Percentiles rank a stretch among this genome's conserved stretches.
Conservation (phyloP, 352 stramenopile genomes). For the Phytopythium delawarense region DNA sequence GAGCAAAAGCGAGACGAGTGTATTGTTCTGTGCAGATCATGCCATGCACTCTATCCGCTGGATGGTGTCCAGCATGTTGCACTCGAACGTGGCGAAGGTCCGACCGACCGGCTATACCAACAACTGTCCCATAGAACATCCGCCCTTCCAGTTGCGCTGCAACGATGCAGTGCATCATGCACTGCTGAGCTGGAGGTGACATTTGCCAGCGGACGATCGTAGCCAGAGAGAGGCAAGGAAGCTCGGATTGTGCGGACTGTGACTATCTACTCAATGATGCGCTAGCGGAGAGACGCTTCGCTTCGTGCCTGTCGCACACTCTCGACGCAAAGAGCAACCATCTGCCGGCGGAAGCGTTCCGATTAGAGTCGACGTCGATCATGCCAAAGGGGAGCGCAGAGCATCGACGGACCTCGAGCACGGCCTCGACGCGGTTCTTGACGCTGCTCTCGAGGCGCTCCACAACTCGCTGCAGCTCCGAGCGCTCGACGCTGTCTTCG, state of each 20-base stretch:
- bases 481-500: constrained; percentile 28
- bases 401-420: constrained; percentile 35
- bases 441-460: constrained; percentile 38
- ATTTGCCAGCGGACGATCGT: too few relatives aligned
- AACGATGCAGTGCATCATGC: too few relatives aligned
- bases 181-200: too few relatives aligned
- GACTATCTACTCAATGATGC: not conserved
- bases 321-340: constrained; percentile 34
- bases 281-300: not conserved
- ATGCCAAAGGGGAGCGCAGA: not conserved
- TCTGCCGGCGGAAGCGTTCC: constrained; percentile 10
- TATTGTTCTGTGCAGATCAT: not conserved
- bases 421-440: constrained; percentile 42
- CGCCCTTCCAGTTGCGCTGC: too few relatives aligned
- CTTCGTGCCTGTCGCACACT: constrained; percentile 11
- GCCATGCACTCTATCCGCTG: not conserved
- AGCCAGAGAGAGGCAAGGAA: too few relatives aligned
- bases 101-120: not conserved
- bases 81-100: not conserved
- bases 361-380: not conserved
- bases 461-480: constrained; percentile 33
- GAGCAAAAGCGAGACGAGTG: not conserved
- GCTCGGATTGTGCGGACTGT: not conserved
- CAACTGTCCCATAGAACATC: too few relatives aligned
- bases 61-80: too few relatives aligned